Conservation (phyloP, 2,329 filamentous ascomycete species). For the Ascochyta rabiei region DNA sequence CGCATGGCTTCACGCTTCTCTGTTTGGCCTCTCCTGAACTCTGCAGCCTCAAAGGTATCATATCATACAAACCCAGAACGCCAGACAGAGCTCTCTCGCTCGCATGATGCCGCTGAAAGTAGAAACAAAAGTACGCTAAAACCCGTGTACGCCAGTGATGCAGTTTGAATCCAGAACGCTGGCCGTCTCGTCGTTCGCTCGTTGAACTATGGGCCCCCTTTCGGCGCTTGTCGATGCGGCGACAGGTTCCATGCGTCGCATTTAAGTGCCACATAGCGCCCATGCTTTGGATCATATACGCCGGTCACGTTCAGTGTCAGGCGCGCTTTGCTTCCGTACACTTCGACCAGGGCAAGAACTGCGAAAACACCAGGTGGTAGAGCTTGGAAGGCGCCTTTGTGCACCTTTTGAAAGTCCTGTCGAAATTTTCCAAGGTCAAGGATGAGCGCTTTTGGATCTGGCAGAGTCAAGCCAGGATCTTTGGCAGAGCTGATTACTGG, state of each 20-base stretch:
- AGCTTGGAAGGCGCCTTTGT: constrained; percentile 29
- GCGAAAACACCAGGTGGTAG: constrained; percentile 54
- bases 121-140: neutral
- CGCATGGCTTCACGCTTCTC: too few relatives aligned
- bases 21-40: neutral
- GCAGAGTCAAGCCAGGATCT: constrained; percentile 32
- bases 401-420: constrained; percentile 25
- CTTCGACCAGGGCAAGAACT: constrained; percentile 54
- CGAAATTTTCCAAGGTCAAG: constrained; percentile 39
- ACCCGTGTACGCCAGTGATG: constrained; percentile 10
- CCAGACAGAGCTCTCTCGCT: neutral
- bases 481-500: constrained; percentile 23
- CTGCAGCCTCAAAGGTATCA: constrained; percentile 1
- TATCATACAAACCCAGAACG: constrained; percentile 3
- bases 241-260: constrained; percentile 30
- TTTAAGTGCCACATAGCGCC: constrained; percentile 44
- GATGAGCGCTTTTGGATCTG: constrained; percentile 31
- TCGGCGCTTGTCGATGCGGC: constrained; percentile 48
- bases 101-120: neutral
- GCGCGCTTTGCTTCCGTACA: constrained; percentile 51
- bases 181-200: neutral
- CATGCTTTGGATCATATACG: constrained; percentile 53
- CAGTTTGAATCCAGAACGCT: neutral
- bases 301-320: constrained; percentile 53
- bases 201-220: constrained; percentile 30